Base-by-base conservation (phyloP, 305 asterid species). In the Fraxinus floribunda region DNA sequence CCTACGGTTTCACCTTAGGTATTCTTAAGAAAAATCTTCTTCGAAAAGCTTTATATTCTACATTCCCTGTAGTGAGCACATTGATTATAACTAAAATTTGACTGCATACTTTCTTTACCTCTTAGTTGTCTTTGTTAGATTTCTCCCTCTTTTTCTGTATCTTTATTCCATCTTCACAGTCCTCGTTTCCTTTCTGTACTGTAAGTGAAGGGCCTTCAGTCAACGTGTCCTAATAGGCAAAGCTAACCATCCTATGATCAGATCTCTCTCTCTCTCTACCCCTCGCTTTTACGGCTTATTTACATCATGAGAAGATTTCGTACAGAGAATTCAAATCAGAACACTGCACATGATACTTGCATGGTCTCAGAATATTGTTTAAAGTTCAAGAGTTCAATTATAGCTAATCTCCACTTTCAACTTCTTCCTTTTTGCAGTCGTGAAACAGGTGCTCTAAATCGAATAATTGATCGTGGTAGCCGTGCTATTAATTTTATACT, bases 401-500 rank as follows among this genome's bases (percentile, higher is more conserved):
- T 32, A 62, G 44, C 26, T 32, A 73, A 13, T 74, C 74, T 78
- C 84, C 72, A 26, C 84, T 75, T 81, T 55, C 77, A 5, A 44
- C 82, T 24, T 73, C 26, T 88, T 22, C 79, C 34, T 84, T 49
- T 81, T 35, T 88, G 83, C 90, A 96, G 99, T 87, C 98, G 99
- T 80, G 98, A 96, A 89, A 96, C 99, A 9, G 99, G 99, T 86
- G 98, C 91, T 80, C 94, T 96, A 70, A 94, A 91, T 90, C 94
- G 98, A 80, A 93, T 87, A 44, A 96, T 96, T 77, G 99, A 96
- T 83, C 98, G 99, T 84, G 99, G 99, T 86, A 96, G 99, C 88
- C 97, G 99, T 11, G 99, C 99, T 85, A 96, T 96, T 83, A 94
- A 96, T 86, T 96, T 94, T 87, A 91, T 96, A 79, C 98, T 96